Conservation (phyloP, 1,284 basidiomycete species). For the Cryptococcus sp. region DNA sequence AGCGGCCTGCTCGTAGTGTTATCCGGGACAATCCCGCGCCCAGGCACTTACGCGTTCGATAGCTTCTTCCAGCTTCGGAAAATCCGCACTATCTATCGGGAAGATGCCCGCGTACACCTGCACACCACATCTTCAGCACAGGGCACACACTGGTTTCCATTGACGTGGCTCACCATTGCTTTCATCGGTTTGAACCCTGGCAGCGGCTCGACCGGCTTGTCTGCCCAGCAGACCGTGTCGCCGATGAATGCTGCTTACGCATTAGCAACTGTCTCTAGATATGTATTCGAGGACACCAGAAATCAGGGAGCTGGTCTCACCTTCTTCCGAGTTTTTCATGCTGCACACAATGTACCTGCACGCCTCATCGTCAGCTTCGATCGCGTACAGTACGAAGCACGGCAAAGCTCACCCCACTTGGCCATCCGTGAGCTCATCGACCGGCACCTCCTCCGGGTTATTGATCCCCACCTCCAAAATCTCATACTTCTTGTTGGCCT, state of each 20-base stretch:
- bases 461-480: conserved; percentile 88
- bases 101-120: conserved; percentile 95
- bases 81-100: conserved; percentile 87
- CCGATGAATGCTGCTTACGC: conserved; percentile 53
- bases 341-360: conserved; percentile 64
- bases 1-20: no score
- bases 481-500: conserved; percentile 88
- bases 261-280: not conserved
- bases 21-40: not conserved
- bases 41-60: conserved; percentile 69
- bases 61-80: conserved; percentile 91
- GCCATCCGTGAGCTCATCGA: conserved; percentile 68
- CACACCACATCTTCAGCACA: conserved; percentile 2
- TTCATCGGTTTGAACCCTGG: conserved; percentile 90
- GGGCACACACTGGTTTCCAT: no score
- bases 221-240: conserved; percentile 81
- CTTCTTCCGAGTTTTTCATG: conserved; percentile 98
- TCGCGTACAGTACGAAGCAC: not conserved
- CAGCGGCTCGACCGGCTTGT: conserved; percentile 74
- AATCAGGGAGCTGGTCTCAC: conserved; percentile 57
- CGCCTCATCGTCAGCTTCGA: not conserved
- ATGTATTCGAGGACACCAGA: not conserved
- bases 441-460: conserved; percentile 80
- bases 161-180: conserved; percentile 84
- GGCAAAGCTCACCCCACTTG: conserved; percentile 78